phyloP scores from a whole-genome alignment of 306 rosid species.

The Lathyrus sativus region DNA sequence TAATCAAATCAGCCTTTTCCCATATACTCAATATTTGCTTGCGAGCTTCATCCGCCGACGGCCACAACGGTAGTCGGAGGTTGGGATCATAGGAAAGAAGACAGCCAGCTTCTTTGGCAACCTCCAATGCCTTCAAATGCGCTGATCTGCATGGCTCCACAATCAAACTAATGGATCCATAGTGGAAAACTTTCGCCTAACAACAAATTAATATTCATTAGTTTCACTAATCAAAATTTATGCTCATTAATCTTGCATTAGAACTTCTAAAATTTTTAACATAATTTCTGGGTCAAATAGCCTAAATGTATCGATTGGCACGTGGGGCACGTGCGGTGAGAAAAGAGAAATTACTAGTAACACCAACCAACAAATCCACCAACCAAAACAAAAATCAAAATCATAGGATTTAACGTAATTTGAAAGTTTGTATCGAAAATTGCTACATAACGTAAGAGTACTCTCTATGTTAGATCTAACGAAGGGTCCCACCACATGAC shows the following conservation, averaged over 20 bases:
- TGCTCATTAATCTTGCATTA: no score
- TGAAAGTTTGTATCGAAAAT: neutral
- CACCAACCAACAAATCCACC: conserved; percentile 26
- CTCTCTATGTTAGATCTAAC: conserved; percentile 41
- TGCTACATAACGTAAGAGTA: no score
- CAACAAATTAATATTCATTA: neutral
- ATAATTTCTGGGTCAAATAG: no score
- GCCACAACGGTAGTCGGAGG: conserved; percentile 80
- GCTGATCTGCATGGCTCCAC: conserved; percentile 98
- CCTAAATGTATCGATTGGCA: no score
- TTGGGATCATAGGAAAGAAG: conserved; percentile 87
- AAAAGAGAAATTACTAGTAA: no score
- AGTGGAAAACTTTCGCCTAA: conserved; percentile 87
- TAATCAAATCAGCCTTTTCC: conserved; percentile 84
- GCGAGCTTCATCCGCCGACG: conserved; percentile 72
- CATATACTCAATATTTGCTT: conserved; percentile 82
- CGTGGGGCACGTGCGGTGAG: no score
- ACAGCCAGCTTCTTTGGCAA: conserved; percentile 80
- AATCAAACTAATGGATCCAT: conserved; percentile 89
- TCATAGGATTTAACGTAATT: neutral
- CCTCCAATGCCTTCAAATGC: conserved; percentile 81
- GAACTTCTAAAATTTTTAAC: no score
- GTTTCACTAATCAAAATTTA: no score
- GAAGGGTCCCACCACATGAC: conserved; percentile 37
- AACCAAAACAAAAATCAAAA: conserved; percentile 1